Percentiles rank a stretch among this genome's conserved stretches.
Evolutionary conservation across 1,284 basidiomycete species (phyloP).

Genomic region (Exobasidium rhododendri): DNA sequence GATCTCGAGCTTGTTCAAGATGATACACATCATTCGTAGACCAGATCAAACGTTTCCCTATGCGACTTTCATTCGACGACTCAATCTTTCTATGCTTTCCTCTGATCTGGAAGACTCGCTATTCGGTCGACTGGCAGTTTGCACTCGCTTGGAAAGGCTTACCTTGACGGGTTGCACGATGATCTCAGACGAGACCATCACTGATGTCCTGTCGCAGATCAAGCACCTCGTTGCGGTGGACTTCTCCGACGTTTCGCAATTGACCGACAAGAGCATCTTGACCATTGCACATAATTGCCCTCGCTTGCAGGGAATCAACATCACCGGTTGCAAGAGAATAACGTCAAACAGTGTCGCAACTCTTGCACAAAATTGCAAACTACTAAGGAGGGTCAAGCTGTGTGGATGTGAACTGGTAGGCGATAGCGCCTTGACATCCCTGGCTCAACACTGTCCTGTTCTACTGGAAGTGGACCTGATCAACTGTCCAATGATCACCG

Average conservation of each 20-base stretch:
- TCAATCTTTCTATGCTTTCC: constrained; percentile 79
- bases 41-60: constrained; percentile 74
- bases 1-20: constrained; percentile 68
- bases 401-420: constrained; percentile 40
- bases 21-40: constrained; percentile 44
- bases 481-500: constrained; percentile 73
- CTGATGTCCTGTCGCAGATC: constrained; percentile 68
- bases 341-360: constrained; percentile 76
- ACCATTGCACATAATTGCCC: constrained; percentile 60
- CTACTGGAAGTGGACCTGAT: constrained; percentile 92
- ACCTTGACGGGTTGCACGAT: constrained; percentile 79
- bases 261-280: constrained; percentile 43
- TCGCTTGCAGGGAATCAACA: constrained; percentile 86
- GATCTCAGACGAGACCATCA: constrained; percentile 69
- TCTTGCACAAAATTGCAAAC: constrained; percentile 72
- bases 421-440: constrained; percentile 36
- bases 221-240: constrained; percentile 83
- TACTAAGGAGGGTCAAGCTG: constrained; percentile 64
- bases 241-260: constrained; percentile 62
- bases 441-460: constrained; percentile 66
- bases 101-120: constrained; percentile 73
- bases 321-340: constrained; percentile 76
- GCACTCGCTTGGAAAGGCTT: constrained; percentile 81
- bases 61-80: constrained; percentile 77
- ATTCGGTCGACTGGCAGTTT: constrained; percentile 70